Conservation (phyloP, 768 basidiomycete species). For the Pisolithus orientalis region DNA sequence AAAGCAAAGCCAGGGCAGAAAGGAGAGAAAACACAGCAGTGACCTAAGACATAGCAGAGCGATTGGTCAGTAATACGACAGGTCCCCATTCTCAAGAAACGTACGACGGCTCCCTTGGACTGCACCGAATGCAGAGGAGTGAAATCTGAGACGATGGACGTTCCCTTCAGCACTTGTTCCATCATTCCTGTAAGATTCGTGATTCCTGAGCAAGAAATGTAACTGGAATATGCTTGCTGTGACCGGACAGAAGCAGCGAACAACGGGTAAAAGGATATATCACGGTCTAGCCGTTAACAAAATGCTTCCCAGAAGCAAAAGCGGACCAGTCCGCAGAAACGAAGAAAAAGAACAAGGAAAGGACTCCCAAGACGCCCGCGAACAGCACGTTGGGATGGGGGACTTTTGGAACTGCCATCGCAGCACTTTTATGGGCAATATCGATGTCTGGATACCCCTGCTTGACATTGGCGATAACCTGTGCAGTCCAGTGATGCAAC, state of each 20-base stretch:
- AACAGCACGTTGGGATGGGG: too few species aligned
- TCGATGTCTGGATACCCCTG: not conserved
- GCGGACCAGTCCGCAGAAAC: constrained; percentile 31
- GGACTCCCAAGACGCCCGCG: not conserved
- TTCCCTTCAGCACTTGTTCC: constrained; percentile 4
- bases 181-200: not conserved
- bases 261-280: constrained; percentile 4
- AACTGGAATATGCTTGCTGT: constrained; percentile 5
- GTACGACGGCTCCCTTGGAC: constrained; percentile 14
- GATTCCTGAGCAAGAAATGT: not conserved
- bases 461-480: not conserved
- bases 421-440: not conserved
- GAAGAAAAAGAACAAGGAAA: constrained; percentile 15
- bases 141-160: not conserved
- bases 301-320: constrained; percentile 25
- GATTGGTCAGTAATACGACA: not conserved
- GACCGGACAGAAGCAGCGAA: constrained; percentile 8
- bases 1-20: constrained; percentile 46
- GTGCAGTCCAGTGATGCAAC: not conserved
- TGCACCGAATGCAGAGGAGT: constrained; percentile 10
- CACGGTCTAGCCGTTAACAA: constrained; percentile 20
- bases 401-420: too few species aligned
- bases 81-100: constrained; percentile 1
- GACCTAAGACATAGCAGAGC: constrained; percentile 19
- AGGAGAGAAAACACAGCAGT: constrained; percentile 49